Evolutionary conservation across 148 eudicot genomes (phyloP).

Genomic region (Silene latifolia): DNA sequence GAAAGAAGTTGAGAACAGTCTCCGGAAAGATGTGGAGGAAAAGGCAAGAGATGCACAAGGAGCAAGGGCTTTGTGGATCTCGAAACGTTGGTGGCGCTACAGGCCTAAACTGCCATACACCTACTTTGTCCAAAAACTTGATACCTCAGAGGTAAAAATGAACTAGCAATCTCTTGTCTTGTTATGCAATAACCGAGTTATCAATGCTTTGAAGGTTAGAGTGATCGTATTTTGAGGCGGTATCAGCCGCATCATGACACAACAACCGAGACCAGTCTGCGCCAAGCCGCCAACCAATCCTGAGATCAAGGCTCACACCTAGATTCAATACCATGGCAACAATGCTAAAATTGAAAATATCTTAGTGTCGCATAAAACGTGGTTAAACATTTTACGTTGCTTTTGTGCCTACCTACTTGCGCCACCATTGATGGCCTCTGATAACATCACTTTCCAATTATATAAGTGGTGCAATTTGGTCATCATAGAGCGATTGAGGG

Average conservation of each 20-base stretch:
- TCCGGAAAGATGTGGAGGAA: constrained; percentile 77
- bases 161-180: constrained; percentile 7
- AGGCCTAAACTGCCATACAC: constrained; percentile 96
- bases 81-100: constrained; percentile 98
- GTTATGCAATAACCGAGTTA: neutral
- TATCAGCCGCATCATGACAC: neutral
- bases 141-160: constrained; percentile 72
- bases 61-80: constrained; percentile 80
- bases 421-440: neutral
- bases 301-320: neutral
- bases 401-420: neutral
- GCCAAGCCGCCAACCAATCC: too few relatives aligned
- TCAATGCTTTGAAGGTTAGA: neutral
- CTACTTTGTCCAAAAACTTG: constrained; percentile 85
- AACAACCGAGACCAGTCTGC: too few relatives aligned
- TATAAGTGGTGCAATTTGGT: neutral
- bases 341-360: neutral
- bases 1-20: constrained; percentile 89
- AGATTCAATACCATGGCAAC: neutral
- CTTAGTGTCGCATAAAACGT: neutral
- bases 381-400: neutral
- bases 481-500: neutral
- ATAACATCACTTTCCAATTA: neutral
- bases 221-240: neutral
- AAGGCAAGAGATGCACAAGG: constrained; percentile 53